These are phyloP conservation scores for Dillenia turbinata DNA, from an alignment of 164 flowering plant genomes.

Conservation along the genomic window DNA sequence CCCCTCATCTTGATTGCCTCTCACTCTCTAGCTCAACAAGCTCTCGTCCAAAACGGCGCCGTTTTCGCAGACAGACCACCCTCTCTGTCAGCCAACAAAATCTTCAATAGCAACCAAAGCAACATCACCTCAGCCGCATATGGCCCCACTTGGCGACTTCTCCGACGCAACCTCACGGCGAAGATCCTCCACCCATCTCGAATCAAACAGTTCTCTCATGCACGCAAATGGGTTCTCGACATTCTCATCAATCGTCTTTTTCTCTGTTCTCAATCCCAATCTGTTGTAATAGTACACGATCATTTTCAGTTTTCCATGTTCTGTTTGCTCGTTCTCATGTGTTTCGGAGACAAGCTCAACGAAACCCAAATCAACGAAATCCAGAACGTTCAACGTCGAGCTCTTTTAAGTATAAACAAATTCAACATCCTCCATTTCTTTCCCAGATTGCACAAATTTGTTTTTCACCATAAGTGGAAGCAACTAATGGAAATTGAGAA, in stretches of 20 bases:
- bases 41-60: constrained; percentile 42
- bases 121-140: constrained; percentile 27
- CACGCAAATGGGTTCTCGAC: constrained; percentile 28
- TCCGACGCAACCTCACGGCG: constrained; percentile 33
- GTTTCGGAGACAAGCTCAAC: constrained; percentile 32
- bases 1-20: constrained; percentile 29
- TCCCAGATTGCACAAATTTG: constrained; percentile 26
- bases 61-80: constrained; percentile 37
- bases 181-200: constrained; percentile 31
- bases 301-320: constrained; percentile 28
- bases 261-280: constrained; percentile 5
- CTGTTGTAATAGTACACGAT: constrained; percentile 6
- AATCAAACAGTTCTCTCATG: constrained; percentile 17
- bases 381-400: constrained; percentile 5
- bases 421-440: constrained; percentile 14
- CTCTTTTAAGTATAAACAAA: constrained; percentile 4
- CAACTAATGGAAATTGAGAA: constrained; percentile 12
- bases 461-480: constrained; percentile 22
- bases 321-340: constrained; percentile 26
- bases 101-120: constrained; percentile 21
- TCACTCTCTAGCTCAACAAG: constrained; percentile 29
- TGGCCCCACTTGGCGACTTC: constrained; percentile 42
- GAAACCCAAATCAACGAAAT: constrained; percentile 20
- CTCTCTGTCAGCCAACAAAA: constrained; percentile 1
- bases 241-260: constrained; percentile 7